Evolutionary conservation across 768 basidiomycete species (phyloP).

Genomic region (Cystobasidium onofrii): DNA sequence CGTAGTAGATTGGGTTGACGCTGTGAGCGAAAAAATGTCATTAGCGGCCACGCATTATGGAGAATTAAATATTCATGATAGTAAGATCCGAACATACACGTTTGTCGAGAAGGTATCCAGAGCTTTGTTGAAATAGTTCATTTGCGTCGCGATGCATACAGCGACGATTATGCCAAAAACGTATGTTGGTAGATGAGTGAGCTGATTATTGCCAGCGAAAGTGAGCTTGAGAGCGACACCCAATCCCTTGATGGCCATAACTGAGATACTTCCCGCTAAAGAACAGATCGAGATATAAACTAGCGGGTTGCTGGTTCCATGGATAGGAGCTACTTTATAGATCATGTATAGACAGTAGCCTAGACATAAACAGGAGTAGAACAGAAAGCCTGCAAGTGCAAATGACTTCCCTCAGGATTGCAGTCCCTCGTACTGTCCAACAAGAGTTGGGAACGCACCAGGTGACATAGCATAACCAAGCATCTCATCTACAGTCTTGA

Average conservation of each 20-base stretch:
- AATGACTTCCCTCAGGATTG: not conserved
- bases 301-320: slow-evolving; percentile 78
- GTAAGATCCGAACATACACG: slow-evolving; percentile 57
- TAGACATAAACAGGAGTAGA: slow-evolving; percentile 79
- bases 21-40: slow-evolving; percentile 47
- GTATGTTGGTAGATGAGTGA: slow-evolving; percentile 90
- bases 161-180: slow-evolving; percentile 76
- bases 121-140: slow-evolving; percentile 91
- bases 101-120: slow-evolving; percentile 94
- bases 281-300: slow-evolving; percentile 97
- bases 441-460: no score
- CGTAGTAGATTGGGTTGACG: slow-evolving; percentile 96
- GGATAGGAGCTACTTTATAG: slow-evolving; percentile 68
- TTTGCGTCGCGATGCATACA: slow-evolving; percentile 78
- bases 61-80: not conserved
- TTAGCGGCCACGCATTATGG: not conserved
- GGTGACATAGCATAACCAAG: slow-evolving; percentile 86
- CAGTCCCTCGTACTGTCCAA: no score
- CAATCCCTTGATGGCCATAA: slow-evolving; percentile 98
- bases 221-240: slow-evolving; percentile 95
- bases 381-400: slow-evolving; percentile 61
- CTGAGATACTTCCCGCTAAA: slow-evolving; percentile 85
- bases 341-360: slow-evolving; percentile 79
- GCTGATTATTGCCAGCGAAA: slow-evolving; percentile 84
- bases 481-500: slow-evolving; percentile 88